Base-by-base conservation (phyloP, 1,284 basidiomycete genomes). In the Cerrena zonata region DNA sequence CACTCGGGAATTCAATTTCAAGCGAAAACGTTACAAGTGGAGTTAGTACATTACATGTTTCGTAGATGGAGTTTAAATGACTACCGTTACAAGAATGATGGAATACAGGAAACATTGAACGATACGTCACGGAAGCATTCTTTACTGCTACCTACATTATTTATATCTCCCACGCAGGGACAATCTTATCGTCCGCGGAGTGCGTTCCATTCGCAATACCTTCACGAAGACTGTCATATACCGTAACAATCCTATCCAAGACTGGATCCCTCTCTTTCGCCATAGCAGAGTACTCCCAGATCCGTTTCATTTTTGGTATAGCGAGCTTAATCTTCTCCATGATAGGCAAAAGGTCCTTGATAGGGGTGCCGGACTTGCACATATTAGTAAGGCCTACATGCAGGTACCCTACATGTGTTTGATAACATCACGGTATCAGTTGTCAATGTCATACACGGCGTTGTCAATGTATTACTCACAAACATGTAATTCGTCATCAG, bases 281-380 rank as follows among this genome's bases (percentile, higher is more conserved):
- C 48, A 55, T n/a, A 12, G 53, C 30, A 18, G 61, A 61, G 36
- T 53, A 27, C 24, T 56, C 57, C 61, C 61, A 62, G 15, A 62
- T 59, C n/a, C 24, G 41, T 27, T 48, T 36, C 53, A 59, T 55
- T 22, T 55, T 51, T 5, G 57, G 57, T 11, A 49, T 26, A 3
- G 51, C 41, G 4, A 23, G 4, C 3, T 52, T 47, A 21, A 60
- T 54, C n/a, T 49, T 49, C 39, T 49, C 30, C 44, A 56, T 40
- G 10, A 54, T 10, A 3, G 55, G 45, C 19, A 56, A 39, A 18
- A 49, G 18, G 5, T 26, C 34, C 23, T 27, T 42, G 34, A 53
- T 23, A 25, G 51, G 26, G 21, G 51, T 47, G 4, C 48, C 51
- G 13, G 11, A 15, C n/a, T 22, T 2, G 27, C 34, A 49, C 7